These are phyloP conservation scores for Lepidium aucheri DNA, from an alignment of 345 rosid genomes.

Conservation along the genomic window DNA sequence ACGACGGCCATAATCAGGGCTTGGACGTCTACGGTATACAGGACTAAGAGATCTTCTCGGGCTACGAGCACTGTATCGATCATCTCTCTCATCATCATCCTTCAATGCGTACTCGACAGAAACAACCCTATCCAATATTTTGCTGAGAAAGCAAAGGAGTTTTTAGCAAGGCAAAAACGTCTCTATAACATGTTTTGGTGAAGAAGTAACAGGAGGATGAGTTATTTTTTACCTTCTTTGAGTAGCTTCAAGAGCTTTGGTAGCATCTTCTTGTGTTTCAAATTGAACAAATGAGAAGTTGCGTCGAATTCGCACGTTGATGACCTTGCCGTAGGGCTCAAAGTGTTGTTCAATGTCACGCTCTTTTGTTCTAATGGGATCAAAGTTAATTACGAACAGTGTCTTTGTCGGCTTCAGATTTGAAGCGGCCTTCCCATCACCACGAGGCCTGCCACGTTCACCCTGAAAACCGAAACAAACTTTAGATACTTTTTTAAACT, in stretches of 20 bases:
- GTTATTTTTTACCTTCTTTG: conserved; percentile 46
- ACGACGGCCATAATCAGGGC: conserved; percentile 62
- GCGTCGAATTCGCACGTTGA: conserved; percentile 54
- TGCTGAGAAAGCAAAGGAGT: conserved; percentile 31
- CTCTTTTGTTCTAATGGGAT: conserved; percentile 57
- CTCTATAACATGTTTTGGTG: background rate
- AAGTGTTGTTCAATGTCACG: conserved; percentile 64
- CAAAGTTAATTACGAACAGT: conserved; percentile 76
- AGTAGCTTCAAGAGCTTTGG: conserved; percentile 68
- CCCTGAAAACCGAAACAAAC: conserved; percentile 34
- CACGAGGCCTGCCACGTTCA: conserved; percentile 54
- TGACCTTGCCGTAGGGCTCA: conserved; percentile 67
- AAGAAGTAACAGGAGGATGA: background rate
- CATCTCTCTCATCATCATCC: conserved; percentile 69
- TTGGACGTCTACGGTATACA: conserved; percentile 44
- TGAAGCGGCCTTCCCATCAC: conserved; percentile 33
- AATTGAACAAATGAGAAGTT: conserved; percentile 89
- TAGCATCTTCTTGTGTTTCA: conserved; percentile 78
- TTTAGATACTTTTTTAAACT: background rate
- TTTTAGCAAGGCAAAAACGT: background rate
- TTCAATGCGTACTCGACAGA: conserved; percentile 79
- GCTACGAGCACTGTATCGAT: conserved; percentile 33
- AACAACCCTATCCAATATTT: conserved; percentile 68
- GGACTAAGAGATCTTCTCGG: conserved; percentile 76
- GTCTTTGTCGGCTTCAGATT: conserved; percentile 76